Base-by-base conservation (phyloP, 805 yeast genomes). In the Lipomyces anomalus region DNA sequence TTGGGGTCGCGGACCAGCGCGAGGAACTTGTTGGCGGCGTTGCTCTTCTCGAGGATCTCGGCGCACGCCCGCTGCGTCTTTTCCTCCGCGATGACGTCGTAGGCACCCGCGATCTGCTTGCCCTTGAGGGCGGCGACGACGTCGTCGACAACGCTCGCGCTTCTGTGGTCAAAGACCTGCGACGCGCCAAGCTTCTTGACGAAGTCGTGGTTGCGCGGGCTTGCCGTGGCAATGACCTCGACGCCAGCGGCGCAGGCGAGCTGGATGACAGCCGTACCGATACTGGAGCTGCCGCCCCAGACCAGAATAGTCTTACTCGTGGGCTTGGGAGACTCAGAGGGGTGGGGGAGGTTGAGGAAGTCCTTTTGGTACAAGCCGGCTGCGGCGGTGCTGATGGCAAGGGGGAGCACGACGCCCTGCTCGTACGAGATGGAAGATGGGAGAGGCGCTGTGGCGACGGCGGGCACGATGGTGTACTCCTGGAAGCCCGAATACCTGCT, bases 231-330 rank as follows among this genome's bases (percentile, higher is more conserved):
- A 41, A 73, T 62, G 40, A 76, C 72, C 38, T 68, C 69, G 56
- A 59, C 71, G 11, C 75, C 77, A 21, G 74, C 48, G 28, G 67
- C 58, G 55, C 74, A 75, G 20, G 82, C 82, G 37, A 79, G 52
- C 67, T 83, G 89, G 44, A 80, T 72, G 7, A 79, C 76, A 21
- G 67, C 39, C 41, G 67, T 68, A 22, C 87, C 88, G 9, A 80
- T 70, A 18, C 82, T 72, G 18, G 84, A 71, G n/a, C 85, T 76
- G 52, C 83, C 89, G 57, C 82, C 81, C 80, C 82, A 77, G 38
- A 79, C 66, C 40, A 79, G 58, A 32, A 79, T 3, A 13, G 22
- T 22, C 33, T 42, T 32, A 30, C 29, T 28, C n/a, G n/a, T 35
- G 4, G 38, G 22, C 2, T n/a, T 7, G n/a, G 46, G 43, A 28